Percentiles rank a stretch among this genome's conserved stretches.
Evolutionary conservation across 345 rosid genomes (phyloP).

Genomic region (Carallia pectinifolia): DNA sequence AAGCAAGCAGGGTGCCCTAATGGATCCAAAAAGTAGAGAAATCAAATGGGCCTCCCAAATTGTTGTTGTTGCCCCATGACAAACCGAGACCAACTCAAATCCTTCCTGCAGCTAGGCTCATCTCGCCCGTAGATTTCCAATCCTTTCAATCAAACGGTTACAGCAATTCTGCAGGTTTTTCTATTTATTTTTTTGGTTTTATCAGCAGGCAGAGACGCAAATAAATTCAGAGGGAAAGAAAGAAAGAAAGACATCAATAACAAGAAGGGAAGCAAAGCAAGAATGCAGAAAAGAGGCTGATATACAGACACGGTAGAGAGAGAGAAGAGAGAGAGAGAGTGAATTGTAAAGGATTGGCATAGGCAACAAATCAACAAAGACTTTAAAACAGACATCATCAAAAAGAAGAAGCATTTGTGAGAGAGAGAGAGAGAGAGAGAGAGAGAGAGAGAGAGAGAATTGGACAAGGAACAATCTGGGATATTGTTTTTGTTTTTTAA

Average conservation of each 20-base stretch:
- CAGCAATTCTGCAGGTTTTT: background rate
- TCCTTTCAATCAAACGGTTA: background rate
- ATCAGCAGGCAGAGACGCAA: background rate
- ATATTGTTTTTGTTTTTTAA: background rate
- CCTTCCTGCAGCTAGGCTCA: too few species aligned
- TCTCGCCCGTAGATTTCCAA: background rate
- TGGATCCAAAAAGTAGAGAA: too few species aligned
- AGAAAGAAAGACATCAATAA: background rate
- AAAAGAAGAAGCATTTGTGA: background rate
- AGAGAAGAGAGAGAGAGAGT: background rate
- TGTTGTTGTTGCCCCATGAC: too few species aligned
- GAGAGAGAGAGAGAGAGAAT: too few species aligned
- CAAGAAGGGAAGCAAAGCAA: background rate
- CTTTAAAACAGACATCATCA: background rate
- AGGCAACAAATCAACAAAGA: background rate
- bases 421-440: background rate
- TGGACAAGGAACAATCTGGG: slow-evolving; percentile 5
- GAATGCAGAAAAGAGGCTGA: background rate
- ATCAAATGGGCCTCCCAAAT: too few species aligned
- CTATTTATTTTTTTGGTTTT: too few species aligned
- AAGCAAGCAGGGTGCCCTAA: too few species aligned
- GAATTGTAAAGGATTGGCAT: background rate
- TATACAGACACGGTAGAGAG: background rate
- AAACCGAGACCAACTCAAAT: too few species aligned
- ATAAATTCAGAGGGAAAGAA: background rate